Base-by-base conservation (phyloP, 805 yeast species). In the Saccharomycopsis sp. region DNA sequence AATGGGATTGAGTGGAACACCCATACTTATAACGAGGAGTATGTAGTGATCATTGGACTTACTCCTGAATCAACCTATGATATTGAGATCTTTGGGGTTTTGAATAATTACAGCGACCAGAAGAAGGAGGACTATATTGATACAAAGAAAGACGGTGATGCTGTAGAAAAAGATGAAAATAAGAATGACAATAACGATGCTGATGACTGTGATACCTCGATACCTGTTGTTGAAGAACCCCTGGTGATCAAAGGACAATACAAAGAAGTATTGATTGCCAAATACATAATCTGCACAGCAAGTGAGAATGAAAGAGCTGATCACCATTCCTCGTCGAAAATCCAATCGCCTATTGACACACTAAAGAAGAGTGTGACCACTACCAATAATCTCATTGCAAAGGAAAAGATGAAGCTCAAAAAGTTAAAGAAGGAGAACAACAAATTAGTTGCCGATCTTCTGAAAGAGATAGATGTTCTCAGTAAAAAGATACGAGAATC, bases 31-130 rank as follows among this genome's bases (percentile, higher is more conserved):
- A 77, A 77, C 35, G 79, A 79, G 52, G 81, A 79, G 56, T 72
- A 78, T 55, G 75, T 83, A n/a, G 77, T 83, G 1, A 82, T 86
- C 17, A 79, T 83, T 63, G 90, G 90, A 0, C 71, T 86, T 44
- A 81, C 85, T 34, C 88, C 89, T 1, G 67, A 78, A 19, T 80
- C 86, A 9, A 85, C 84, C 61, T 86, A 85, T 62, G 86, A 83
- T 62, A 75, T 86, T 54, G 82, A 79, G 53, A 68, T 80, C 44
- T 66, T 73, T 51, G 72, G 72, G 61, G 70, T 73, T 3, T 67
- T 66, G n/a, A 67, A 67, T 14, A 63, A 63, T 44, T 67, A 55
- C 17, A 53, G 60, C 17, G 53, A 63, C 41, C 60, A 58, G 1
- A 59, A 8, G 62, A 63, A 42, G 12, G 38, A 7, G 38, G 12